Conservation (phyloP, 1,284 basidiomycete species). For the Thecaphora thlaspeos region DNA sequence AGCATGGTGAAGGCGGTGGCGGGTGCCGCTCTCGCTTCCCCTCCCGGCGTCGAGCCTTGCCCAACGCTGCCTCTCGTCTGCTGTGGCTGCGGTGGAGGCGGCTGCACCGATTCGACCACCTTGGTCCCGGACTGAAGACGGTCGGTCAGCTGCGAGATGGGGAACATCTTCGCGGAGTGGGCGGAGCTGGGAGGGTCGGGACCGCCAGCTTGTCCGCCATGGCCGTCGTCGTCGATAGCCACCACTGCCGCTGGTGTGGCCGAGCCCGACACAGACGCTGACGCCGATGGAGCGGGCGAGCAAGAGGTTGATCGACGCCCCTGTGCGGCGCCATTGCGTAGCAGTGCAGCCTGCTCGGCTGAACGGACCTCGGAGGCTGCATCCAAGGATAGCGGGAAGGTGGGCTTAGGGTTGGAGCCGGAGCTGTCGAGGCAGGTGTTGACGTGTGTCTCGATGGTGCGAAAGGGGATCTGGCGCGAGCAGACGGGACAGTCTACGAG, state of each 20-base stretch:
- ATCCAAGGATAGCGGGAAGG: background rate
- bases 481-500: conserved; percentile 33
- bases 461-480: conserved; percentile 17
- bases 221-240: no score
- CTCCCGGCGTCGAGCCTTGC: background rate
- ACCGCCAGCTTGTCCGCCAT: no score
- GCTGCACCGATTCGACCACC: background rate
- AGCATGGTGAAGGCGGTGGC: conserved; percentile 37
- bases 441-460: conserved; percentile 34
- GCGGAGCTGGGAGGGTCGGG: no score
- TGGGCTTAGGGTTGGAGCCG: background rate
- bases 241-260: background rate
- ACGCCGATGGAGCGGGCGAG: conserved; percentile 17
- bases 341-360: background rate
- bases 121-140: background rate
- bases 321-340: background rate
- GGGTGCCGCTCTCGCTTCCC: no score
- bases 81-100: background rate
- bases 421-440: conserved; percentile 27
- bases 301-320: background rate
- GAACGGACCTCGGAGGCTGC: background rate
- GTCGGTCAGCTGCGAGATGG: conserved; percentile 16
- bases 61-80: background rate
- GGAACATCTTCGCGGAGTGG: conserved; percentile 14
- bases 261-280: background rate